These are phyloP conservation scores for Stellera chamaejasme DNA, from an alignment of 345 rosid genomes.

Conservation along the genomic window DNA sequence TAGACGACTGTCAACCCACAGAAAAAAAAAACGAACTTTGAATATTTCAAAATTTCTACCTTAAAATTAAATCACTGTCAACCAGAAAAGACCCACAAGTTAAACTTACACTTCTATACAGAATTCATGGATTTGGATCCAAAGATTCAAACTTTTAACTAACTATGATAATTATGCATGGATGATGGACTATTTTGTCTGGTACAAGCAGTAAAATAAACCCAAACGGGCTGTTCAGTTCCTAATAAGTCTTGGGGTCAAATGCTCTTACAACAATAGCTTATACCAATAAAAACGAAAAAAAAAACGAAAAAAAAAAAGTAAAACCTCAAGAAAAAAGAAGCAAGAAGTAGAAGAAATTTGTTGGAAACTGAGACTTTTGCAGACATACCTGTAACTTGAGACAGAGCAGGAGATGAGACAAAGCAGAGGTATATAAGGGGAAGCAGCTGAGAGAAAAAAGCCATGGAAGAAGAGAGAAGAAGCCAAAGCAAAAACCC, in stretches of 20 bases:
- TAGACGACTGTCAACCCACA: not conserved
- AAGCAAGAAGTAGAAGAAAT: not conserved
- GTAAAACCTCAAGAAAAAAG: not conserved
- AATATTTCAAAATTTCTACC: too few species aligned
- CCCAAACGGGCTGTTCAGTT: not conserved
- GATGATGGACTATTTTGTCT: too few species aligned
- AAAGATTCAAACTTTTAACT: not conserved
- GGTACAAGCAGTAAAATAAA: not conserved
- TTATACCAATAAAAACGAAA: not conserved
- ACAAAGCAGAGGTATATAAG: slow-evolving; percentile 26
- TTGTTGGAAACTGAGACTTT: slow-evolving; percentile 11
- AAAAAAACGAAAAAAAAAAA: too few species aligned
- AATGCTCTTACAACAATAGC: not conserved
- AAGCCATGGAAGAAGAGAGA: slow-evolving; percentile 44
- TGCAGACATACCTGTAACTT: slow-evolving; percentile 45
- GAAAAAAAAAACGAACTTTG: not conserved
- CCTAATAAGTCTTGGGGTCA: not conserved
- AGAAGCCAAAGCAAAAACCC: slow-evolving; percentile 10
- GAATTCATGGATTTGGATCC: not conserved
- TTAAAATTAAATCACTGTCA: not conserved
- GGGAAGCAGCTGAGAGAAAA: slow-evolving; percentile 27
- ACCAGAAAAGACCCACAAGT: not conserved
- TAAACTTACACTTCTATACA: not conserved
- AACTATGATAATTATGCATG: too few species aligned
- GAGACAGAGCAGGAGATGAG: slow-evolving; percentile 30